Base-by-base conservation (phyloP, 139 green algal genomes). In the Picochlorum costavermella region DNA sequence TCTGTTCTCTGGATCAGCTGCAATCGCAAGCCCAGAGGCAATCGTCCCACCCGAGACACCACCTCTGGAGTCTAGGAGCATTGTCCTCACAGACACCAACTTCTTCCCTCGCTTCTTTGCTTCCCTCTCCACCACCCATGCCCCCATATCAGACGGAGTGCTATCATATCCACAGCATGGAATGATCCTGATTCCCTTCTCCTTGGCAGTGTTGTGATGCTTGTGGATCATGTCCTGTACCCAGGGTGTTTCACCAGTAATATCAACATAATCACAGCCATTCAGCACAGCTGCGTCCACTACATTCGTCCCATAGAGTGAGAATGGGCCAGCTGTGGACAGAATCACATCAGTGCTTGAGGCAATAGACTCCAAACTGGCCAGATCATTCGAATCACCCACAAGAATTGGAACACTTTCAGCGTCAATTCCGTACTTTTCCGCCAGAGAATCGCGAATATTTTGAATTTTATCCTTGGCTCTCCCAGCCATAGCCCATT, bases 131-230 rank as follows among this genome's bases (percentile, higher is more conserved):
- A 90, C 67, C 33, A 88, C 63, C 29, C 75, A 74, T 11, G 79
- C 58, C 9, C 87, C 87, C 23, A 97, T 37, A 73, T 96, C 91
- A 40, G 80, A 87, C 14, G 91, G 91, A 1, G 91, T 78, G 63
- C 59, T 83, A 84, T 97, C 90, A 69, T 89, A 96, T 43, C 91
- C 90, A 61, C 84, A 94, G 75, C 70, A 90, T 56, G 83, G 75
- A 31, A 95, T 81, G 37, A 94, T 79, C 44, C 63, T 63, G 20
- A 78, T 60, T 6, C 48, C 53, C 57, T 86, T 85, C 3, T 33
- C 20, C 6, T 49, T 55, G 2, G 87, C 90, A 30, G 68, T 57
- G 4, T 80, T 71, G 63, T 91, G 70, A 60, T 90, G 73, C 25
- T 64, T 43, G 4, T 75, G 50, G 9, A 95, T 84, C 30, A 81